Conservation (phyloP, 176 grass and related monocot species). For the Chloris gayana region DNA sequence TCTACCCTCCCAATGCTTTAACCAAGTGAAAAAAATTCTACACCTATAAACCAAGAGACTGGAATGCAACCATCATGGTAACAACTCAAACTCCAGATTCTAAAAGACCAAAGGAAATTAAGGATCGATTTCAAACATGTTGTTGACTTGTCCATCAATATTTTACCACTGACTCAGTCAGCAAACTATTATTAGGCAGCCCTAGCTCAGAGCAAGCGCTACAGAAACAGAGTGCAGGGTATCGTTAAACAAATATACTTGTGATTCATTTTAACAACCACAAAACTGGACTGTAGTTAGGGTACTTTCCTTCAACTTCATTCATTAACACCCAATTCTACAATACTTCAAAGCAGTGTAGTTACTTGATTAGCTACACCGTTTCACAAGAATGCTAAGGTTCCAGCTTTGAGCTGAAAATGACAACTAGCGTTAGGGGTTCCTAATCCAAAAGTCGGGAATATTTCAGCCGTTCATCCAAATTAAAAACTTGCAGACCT, state of each 20-base stretch:
- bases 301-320: constrained; percentile 9
- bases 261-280: background rate
- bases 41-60: background rate
- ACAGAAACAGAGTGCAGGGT: background rate
- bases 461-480: background rate
- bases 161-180: background rate
- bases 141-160: background rate
- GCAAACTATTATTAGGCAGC: background rate
- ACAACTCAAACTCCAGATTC: too few relatives aligned
- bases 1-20: background rate
- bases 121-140: background rate
- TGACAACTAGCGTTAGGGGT: background rate
- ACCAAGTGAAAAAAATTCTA: background rate
- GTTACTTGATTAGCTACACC: background rate
- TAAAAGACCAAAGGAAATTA: background rate
- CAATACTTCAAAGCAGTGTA: background rate
- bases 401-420: background rate
- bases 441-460: constrained; percentile 13
- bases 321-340: background rate
- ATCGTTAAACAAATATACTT: background rate
- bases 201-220: background rate
- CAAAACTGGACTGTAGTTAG: background rate
- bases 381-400: constrained; percentile 3
- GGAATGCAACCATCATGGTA: background rate
- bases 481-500: background rate